Percentiles rank a stretch among this genome's conserved stretches.
Evolutionary conservation across 2,329 filamentous ascomycete species (phyloP).

Genomic region (Acrocalymma vagum): DNA sequence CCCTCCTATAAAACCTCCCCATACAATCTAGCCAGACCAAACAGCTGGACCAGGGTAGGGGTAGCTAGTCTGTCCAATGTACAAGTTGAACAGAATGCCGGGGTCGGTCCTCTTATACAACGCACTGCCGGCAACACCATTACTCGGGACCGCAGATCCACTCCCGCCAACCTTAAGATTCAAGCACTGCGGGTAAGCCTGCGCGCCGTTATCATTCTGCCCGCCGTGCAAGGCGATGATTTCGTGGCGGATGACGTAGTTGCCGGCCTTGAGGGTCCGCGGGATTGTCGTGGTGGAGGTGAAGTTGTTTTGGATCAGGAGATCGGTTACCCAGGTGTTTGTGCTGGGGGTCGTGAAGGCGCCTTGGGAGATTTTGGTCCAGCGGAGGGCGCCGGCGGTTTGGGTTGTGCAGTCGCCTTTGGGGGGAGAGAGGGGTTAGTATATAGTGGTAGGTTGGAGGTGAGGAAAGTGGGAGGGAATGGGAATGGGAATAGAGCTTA

Average conservation of each 20-base stretch:
- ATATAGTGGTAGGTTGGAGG: background rate
- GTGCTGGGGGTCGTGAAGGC: slow-evolving; percentile 32
- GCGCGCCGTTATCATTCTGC: slow-evolving; percentile 55
- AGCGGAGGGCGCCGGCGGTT: slow-evolving; percentile 33
- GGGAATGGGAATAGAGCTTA: too few species aligned
- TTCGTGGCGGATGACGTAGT: slow-evolving; percentile 65
- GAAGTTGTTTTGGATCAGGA: slow-evolving; percentile 54
- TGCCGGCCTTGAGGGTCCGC: slow-evolving; percentile 52
- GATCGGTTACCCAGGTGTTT: slow-evolving; percentile 44
- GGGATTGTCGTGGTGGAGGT: slow-evolving; percentile 57
- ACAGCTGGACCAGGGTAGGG: slow-evolving; percentile 46
- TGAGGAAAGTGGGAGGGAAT: too few species aligned
- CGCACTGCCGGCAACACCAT: slow-evolving; percentile 48
- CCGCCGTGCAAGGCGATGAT: slow-evolving; percentile 59
- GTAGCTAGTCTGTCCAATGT: slow-evolving; percentile 42
- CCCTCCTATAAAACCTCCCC: too few species aligned
- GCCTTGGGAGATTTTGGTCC: slow-evolving; percentile 44
- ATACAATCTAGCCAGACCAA: too few species aligned
- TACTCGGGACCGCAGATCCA: slow-evolving; percentile 47
- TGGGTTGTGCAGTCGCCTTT: slow-evolving; percentile 42
- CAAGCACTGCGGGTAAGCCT: slow-evolving; percentile 62
- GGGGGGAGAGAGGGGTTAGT: background rate
- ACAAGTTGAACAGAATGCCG: slow-evolving; percentile 54
- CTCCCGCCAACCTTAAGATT: slow-evolving; percentile 59
- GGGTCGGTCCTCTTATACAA: slow-evolving; percentile 54